Conservation (phyloP, 257 asterid genomes). For the Gentiana straminea region DNA sequence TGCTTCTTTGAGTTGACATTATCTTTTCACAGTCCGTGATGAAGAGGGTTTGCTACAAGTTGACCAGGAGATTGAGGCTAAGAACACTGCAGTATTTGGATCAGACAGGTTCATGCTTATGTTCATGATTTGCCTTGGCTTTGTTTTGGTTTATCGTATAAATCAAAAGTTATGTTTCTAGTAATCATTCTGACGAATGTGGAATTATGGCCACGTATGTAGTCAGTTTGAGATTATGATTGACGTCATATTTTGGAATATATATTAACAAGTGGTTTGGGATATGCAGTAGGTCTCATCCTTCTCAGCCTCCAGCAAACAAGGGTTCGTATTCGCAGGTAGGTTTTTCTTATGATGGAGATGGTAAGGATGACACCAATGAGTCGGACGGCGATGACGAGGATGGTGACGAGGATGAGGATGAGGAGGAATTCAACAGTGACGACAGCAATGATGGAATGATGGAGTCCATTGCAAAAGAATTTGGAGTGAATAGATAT, state of each 20-base stretch:
- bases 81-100: constrained; percentile 56
- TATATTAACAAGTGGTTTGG: constrained; percentile 12
- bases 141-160: no score
- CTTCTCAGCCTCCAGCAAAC: constrained; percentile 50
- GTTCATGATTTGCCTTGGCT: neutral
- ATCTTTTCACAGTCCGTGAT: constrained; percentile 57
- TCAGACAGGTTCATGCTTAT: constrained; percentile 56
- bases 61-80: constrained; percentile 85
- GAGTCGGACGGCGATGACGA: constrained; percentile 76
- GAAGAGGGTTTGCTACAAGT: constrained; percentile 85
- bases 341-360: constrained; percentile 90
- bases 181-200: no score
- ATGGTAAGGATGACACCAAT: constrained; percentile 51
- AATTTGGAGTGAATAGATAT: constrained; percentile 89
- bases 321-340: constrained; percentile 97
- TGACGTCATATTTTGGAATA: neutral
- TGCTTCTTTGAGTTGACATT: constrained; percentile 19
- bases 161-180: no score
- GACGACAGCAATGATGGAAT: constrained; percentile 91
- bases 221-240: neutral
- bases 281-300: constrained; percentile 38
- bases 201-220: no score
- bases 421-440: constrained; percentile 85
- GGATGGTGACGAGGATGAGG: constrained; percentile 75
- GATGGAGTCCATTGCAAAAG: constrained; percentile 95